Conservation (phyloP, 805 yeast species). For the Metschnikowia bowlesiae region DNA sequence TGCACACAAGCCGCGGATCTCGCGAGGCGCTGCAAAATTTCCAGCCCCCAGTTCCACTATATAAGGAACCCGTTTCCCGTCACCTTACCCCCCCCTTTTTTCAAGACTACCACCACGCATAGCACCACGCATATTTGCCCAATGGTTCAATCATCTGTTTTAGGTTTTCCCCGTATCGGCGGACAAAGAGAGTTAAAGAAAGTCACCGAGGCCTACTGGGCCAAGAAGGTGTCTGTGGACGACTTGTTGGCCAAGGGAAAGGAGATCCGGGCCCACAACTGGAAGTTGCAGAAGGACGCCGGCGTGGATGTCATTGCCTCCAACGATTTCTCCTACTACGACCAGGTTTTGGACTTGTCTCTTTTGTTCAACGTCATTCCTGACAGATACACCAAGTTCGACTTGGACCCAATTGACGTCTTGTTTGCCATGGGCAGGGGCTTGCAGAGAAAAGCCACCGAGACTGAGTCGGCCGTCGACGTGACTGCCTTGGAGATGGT, state of each 20-base stretch:
- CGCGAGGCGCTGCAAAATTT: constrained; percentile 2
- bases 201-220: constrained; percentile 99
- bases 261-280: constrained; percentile 91
- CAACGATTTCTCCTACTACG: constrained; percentile 97
- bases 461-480: constrained; percentile 82
- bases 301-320: constrained; percentile 97
- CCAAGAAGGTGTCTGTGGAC: constrained; percentile 83
- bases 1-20: constrained; percentile 3
- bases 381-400: constrained; percentile 91
- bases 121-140: constrained; percentile 12
- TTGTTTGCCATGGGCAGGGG: constrained; percentile 99
- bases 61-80: constrained; percentile 3
- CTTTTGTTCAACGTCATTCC: constrained; percentile 93
- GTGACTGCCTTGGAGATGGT: constrained; percentile 99
- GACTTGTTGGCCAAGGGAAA: constrained; percentile 90
- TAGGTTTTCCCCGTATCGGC: constrained; percentile 99
- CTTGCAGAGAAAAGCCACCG: constrained; percentile 94
- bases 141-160: constrained; percentile 95
- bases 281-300: constrained; percentile 96
- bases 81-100: background rate
- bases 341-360: constrained; percentile 92
- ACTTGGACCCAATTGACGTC: constrained; percentile 84
- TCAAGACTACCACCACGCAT: background rate
- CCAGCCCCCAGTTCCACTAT: background rate
- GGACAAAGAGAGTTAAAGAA: constrained; percentile 99